These are phyloP conservation scores for Talaromyces sp. DNA, from an alignment of 2,329 filamentous ascomycete species.

Conservation along the genomic window DNA sequence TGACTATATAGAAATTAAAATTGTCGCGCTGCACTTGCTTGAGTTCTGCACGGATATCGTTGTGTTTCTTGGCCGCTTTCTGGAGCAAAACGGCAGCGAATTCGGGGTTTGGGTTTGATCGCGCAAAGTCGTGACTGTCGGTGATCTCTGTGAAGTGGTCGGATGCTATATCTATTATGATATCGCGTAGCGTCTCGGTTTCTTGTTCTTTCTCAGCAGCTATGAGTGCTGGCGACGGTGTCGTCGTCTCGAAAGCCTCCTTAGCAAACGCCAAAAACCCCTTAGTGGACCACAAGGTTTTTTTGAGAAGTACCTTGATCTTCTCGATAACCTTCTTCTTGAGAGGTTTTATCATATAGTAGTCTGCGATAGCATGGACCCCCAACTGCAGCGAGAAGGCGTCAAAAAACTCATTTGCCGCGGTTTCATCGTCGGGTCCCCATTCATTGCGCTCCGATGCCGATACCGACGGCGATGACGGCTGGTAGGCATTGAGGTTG, in stretches of 20 bases:
- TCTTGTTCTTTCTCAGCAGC: neutral
- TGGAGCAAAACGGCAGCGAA: neutral
- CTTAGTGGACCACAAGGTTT: neutral
- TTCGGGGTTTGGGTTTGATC: neutral
- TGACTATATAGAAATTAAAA: neutral
- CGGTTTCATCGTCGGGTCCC: neutral
- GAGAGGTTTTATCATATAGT: conserved; percentile 16
- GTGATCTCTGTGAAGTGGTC: neutral
- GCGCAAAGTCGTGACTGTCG: neutral
- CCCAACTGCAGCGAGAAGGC: neutral
- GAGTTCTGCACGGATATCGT: neutral
- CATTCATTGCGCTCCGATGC: neutral
- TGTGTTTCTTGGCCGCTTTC: neutral
- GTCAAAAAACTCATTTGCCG: neutral
- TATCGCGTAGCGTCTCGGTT: neutral
- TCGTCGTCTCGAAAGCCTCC: neutral
- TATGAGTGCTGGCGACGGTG: neutral
- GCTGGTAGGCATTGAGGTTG: neutral
- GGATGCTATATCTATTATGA: neutral
- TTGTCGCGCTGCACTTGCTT: neutral
- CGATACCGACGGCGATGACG: neutral
- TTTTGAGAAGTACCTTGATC: neutral
- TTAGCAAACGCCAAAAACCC: neutral
- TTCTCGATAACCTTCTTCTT: conserved; percentile 8
- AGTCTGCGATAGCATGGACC: conserved; percentile 19